Percentiles rank a stretch among this genome's conserved stretches.
Evolutionary conservation across 2,329 filamentous ascomycete species (phyloP).

Genomic region (Trichoderma arundinaceum): DNA sequence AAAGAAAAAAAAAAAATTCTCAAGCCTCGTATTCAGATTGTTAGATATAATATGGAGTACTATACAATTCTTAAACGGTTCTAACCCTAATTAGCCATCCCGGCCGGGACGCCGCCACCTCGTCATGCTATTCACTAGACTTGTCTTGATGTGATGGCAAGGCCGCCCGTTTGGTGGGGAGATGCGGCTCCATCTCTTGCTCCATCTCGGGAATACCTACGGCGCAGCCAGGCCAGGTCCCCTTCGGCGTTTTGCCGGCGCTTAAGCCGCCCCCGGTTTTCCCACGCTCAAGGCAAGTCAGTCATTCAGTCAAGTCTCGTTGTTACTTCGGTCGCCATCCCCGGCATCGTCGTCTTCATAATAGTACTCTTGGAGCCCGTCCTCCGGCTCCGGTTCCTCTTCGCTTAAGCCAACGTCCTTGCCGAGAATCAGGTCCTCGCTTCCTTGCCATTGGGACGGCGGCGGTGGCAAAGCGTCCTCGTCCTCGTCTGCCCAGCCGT

Average conservation of each 20-base stretch:
- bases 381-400: slow-evolving; percentile 45
- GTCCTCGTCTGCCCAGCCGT: slow-evolving; percentile 73
- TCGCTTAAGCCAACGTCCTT: slow-evolving; percentile 52
- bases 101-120: slow-evolving; percentile 23
- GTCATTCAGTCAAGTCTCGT: slow-evolving; percentile 29
- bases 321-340: slow-evolving; percentile 36
- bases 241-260: slow-evolving; percentile 43
- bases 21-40: not conserved
- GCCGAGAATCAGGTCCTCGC: slow-evolving; percentile 65
- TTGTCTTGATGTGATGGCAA: slow-evolving; percentile 15
- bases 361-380: slow-evolving; percentile 41
- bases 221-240: not conserved
- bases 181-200: slow-evolving; percentile 24
- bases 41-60: slow-evolving; percentile 15
- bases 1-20: not conserved
- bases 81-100: slow-evolving; percentile 20
- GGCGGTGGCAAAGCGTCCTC: slow-evolving; percentile 64
- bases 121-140: slow-evolving; percentile 12
- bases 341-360: slow-evolving; percentile 36
- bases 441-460: slow-evolving; percentile 72
- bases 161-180: slow-evolving; percentile 13
- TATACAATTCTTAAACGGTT: slow-evolving; percentile 1
- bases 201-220: slow-evolving; percentile 16
- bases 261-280: slow-evolving; percentile 35
- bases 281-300: slow-evolving; percentile 7